Conservation (phyloP, 2,329 filamentous ascomycete species). For the Claviceps arundinis region DNA sequence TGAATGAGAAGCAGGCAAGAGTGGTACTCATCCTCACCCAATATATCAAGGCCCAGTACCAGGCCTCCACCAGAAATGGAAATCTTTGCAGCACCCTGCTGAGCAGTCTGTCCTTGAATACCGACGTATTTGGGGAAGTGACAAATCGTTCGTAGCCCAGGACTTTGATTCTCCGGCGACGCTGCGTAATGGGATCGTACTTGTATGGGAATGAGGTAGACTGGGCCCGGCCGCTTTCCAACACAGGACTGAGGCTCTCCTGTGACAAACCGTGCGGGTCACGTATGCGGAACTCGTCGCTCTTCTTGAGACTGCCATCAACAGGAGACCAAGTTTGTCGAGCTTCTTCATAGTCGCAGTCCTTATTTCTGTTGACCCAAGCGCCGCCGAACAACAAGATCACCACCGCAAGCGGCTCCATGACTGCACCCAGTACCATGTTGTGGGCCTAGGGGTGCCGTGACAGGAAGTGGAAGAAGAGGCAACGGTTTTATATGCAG, state of each 20-base stretch:
- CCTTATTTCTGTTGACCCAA: conserved; percentile 29
- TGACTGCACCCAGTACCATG: conserved; percentile 27
- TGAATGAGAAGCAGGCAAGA: neutral
- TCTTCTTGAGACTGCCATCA: conserved; percentile 14
- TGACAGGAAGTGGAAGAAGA: neutral
- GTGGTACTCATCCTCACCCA: conserved; percentile 3
- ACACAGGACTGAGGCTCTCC: conserved; percentile 11
- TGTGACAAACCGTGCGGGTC: conserved; percentile 8
- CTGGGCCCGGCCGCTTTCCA: conserved; percentile 12
- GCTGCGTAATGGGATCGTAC: conserved; percentile 15
- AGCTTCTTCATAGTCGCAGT: conserved; percentile 18
- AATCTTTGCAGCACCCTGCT: conserved; percentile 52
- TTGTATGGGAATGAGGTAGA: conserved; percentile 13
- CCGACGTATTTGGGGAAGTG: conserved; percentile 34
- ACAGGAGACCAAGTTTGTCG: conserved; percentile 10
- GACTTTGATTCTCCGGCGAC: conserved; percentile 21
- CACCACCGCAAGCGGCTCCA: conserved; percentile 29
- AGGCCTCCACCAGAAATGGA: conserved; percentile 61
- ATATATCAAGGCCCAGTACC: conserved; percentile 48
- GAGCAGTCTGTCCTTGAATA: conserved; percentile 45
- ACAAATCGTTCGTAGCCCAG: conserved; percentile 19
- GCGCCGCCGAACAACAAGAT: conserved; percentile 30
- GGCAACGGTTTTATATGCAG: neutral
- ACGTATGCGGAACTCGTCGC: conserved; percentile 16
- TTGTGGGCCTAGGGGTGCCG: neutral